Percentiles rank a stretch among this genome's conserved stretches.
Evolutionary conservation across 768 basidiomycete species (phyloP).

Genomic region (Mrakia blollopis): DNA sequence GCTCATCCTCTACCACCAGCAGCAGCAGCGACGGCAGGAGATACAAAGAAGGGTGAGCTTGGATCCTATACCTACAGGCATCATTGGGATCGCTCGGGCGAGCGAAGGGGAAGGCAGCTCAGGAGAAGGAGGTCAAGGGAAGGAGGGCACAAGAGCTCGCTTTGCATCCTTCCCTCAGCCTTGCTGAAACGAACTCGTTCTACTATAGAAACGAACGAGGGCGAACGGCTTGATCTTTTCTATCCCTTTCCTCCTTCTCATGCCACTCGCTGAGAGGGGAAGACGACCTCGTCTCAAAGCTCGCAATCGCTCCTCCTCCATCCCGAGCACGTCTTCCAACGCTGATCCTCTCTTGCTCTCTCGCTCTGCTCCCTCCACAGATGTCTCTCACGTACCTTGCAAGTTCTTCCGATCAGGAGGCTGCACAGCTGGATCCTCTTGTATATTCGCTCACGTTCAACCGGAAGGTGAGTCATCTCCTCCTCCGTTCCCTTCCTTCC

Average conservation of each 20-base stretch:
- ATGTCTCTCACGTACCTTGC: conserved; percentile 93
- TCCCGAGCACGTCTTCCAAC: not conserved
- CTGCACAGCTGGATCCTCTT: conserved; percentile 87
- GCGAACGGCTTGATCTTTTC: too few relatives aligned
- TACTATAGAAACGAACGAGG: too few relatives aligned
- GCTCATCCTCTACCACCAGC: not conserved
- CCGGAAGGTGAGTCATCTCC: conserved; percentile 55
- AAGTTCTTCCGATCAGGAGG: conserved; percentile 90
- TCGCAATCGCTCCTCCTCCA: not conserved
- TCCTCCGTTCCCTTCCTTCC: too few relatives aligned
- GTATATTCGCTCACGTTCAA: conserved; percentile 83
- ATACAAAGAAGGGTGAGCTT: conserved; percentile 8
- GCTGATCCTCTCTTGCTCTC: not conserved
- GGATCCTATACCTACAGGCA: too few relatives aligned
- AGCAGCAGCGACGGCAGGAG: not conserved
- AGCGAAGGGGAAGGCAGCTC: too few relatives aligned
- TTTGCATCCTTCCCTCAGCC: too few relatives aligned
- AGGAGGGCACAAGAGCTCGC: too few relatives aligned
- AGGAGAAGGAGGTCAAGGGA: too few relatives aligned
- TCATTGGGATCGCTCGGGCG: not conserved
- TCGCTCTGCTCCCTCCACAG: conserved; percentile 51
- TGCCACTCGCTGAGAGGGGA: not conserved
- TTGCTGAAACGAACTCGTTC: too few relatives aligned
- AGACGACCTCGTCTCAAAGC: not conserved
- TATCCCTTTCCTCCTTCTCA: too few relatives aligned